Evolutionary conservation across 352 stramenopile species (phyloP).

Genomic region (Pythium pectinolyticum): DNA sequence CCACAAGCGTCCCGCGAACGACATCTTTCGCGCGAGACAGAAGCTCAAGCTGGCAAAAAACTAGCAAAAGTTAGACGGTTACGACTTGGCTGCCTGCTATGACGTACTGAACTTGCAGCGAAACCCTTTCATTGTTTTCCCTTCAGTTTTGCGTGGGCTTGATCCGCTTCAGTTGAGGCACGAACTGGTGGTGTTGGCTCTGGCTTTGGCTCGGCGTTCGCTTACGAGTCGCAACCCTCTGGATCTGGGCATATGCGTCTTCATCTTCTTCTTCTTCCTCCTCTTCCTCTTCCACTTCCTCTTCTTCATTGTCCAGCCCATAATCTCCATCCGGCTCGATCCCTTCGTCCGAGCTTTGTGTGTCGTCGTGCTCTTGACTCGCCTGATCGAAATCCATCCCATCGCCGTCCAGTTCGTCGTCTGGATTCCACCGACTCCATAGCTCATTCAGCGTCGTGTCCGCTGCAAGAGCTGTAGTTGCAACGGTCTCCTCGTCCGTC

Average conservation of each 20-base stretch:
- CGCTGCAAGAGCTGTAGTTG: not conserved
- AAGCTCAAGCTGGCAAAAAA: slow-evolving; percentile 86
- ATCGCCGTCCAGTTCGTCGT: not conserved
- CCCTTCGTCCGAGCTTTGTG: not conserved
- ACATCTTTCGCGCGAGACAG: slow-evolving; percentile 84
- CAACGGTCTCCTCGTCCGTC: not conserved
- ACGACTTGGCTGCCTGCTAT: too few species aligned
- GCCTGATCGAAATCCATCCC: not conserved
- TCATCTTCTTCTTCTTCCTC: slow-evolving; percentile 1
- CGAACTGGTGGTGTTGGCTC: slow-evolving; percentile 10
- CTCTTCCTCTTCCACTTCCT: not conserved
- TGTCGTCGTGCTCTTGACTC: not conserved
- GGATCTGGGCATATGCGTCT: not conserved
- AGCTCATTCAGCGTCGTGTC: not conserved
- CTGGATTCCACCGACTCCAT: not conserved
- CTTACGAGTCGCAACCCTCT: not conserved
- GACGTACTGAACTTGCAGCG: too few species aligned
- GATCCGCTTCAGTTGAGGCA: slow-evolving; percentile 34
- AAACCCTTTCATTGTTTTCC: slow-evolving; percentile 2
- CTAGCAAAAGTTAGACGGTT: slow-evolving; percentile 40
- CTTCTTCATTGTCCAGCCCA: not conserved
- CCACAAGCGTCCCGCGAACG: slow-evolving; percentile 81
- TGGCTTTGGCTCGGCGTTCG: slow-evolving; percentile 8
- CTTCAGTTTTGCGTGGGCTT: slow-evolving; percentile 10
- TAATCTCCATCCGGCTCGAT: not conserved